Base-by-base conservation (phyloP, 257 asterid species). In the Asclepias syriaca region DNA sequence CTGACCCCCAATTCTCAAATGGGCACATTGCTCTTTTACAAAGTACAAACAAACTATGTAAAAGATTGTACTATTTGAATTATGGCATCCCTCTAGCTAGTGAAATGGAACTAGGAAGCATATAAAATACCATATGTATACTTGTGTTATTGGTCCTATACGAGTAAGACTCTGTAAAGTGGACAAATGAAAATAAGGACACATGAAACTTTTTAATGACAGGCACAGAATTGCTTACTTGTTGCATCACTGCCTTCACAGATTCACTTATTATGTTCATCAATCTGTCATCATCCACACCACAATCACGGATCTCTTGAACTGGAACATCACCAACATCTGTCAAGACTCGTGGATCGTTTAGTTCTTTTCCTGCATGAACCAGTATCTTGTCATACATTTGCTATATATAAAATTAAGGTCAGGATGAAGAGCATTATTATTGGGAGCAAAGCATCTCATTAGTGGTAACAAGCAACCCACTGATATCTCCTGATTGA, bases 271-370 rank as follows among this genome's bases (percentile, higher is more conserved):
- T 86, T 67, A 92, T 85, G 74, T 66, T 73, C 98, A 92, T 95
- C 84, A 95, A 75, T 81, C 90, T 87, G 71, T 90, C 96, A 82
- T 90, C 99, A 83, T 90, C 96, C 9, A 95, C 82, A 32, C 98
- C 98, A 80, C 96, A 83, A 70, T 95, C 98, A 69, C 98, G 86
- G 77, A 95, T 84, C 82, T 95, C 99, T 82, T 92, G 96, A 58
- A 92, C 77, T 16, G 99, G 98, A 46, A 94, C 97, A 77, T 94
- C 98, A 71, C 99, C 98, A 77, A 87, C 96, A 72, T 92, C 99
- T 0, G 94, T 88, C 76, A 95, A 84, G 85, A 95, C 68, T 39
- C 96, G 84, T 57, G 98, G 96, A 82, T 95, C 99, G 66, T 77
- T 82, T 61, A 92, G 79, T 48, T 90, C 97, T 78, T 92, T 82